These are phyloP conservation scores for Colletotrichum sp. DNA, from an alignment of 2,329 filamentous ascomycete species.

Conservation along the genomic window DNA sequence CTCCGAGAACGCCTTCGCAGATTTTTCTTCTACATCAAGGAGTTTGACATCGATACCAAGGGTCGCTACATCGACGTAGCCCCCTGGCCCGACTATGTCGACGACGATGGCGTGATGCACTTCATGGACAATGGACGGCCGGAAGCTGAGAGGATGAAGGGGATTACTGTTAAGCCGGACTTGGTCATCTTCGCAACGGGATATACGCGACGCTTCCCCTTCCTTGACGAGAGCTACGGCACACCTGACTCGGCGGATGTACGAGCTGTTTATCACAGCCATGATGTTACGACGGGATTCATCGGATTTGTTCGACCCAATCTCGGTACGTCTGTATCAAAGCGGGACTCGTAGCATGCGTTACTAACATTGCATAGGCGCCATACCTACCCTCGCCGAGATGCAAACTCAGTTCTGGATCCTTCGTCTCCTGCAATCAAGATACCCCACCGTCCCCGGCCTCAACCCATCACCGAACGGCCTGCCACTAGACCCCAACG, in stretches of 20 bases:
- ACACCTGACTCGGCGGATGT: slow-evolving; percentile 53
- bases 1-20: slow-evolving; percentile 33
- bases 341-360: rapidly evolving
- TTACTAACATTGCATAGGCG: slow-evolving; percentile 22
- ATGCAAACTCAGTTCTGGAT: slow-evolving; percentile 56
- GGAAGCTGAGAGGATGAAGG: slow-evolving; percentile 33
- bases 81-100: slow-evolving; percentile 36
- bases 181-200: slow-evolving; percentile 41
- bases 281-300: slow-evolving; percentile 44
- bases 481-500: slow-evolving; percentile 21
- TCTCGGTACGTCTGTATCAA: slow-evolving; percentile 31
- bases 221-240: slow-evolving; percentile 36
- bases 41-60: slow-evolving; percentile 23
- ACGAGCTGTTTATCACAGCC: slow-evolving; percentile 53
- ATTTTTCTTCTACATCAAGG: slow-evolving; percentile 33
- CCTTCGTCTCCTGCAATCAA: slow-evolving; percentile 36
- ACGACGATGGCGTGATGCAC: slow-evolving; percentile 32
- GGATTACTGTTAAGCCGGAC: slow-evolving; percentile 35
- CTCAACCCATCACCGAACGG: not conserved
- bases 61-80: slow-evolving; percentile 38
- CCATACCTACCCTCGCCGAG: slow-evolving; percentile 53
- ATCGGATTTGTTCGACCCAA: slow-evolving; percentile 53
- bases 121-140: slow-evolving; percentile 33
- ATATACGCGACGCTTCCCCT: slow-evolving; percentile 37
- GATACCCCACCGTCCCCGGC: not conserved